These are phyloP conservation scores for Kingdonia uniflora DNA, from an alignment of 164 flowering plant species.

Conservation along the genomic window DNA sequence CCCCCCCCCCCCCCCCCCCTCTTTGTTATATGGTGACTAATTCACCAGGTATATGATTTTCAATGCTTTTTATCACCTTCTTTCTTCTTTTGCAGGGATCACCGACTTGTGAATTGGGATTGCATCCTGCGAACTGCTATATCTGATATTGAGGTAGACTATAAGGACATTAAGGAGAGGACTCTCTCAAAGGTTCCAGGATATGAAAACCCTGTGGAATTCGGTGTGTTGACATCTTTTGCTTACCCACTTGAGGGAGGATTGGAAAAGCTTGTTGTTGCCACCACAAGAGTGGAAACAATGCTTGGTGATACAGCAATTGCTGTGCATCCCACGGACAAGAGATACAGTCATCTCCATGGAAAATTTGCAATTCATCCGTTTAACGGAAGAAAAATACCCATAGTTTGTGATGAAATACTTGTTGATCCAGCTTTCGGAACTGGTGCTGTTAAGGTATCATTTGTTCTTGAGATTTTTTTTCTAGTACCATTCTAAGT, in stretches of 20 bases:
- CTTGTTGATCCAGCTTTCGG: constrained; percentile 97
- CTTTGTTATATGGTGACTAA: too few species aligned
- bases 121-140: constrained; percentile 86
- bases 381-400: constrained; percentile 82
- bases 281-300: constrained; percentile 96
- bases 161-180: constrained; percentile 69
- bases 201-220: constrained; percentile 66
- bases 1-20: too few species aligned
- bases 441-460: constrained; percentile 97
- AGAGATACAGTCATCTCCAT: constrained; percentile 66
- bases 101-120: constrained; percentile 95
- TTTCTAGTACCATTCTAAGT: neutral
- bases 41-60: too few species aligned
- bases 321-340: constrained; percentile 86
- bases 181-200: constrained; percentile 77
- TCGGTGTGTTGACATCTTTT: constrained; percentile 93
- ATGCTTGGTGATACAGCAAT: constrained; percentile 99
- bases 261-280: constrained; percentile 77
- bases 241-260: constrained; percentile 86
- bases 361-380: constrained; percentile 90
- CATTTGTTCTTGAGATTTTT: neutral
- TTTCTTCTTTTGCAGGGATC: constrained; percentile 43
- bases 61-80: too few species aligned
- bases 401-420: constrained; percentile 68
- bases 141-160: constrained; percentile 97